Conservation (phyloP, 2,329 filamentous ascomycete genomes). For the Alternaria arbusti region DNA sequence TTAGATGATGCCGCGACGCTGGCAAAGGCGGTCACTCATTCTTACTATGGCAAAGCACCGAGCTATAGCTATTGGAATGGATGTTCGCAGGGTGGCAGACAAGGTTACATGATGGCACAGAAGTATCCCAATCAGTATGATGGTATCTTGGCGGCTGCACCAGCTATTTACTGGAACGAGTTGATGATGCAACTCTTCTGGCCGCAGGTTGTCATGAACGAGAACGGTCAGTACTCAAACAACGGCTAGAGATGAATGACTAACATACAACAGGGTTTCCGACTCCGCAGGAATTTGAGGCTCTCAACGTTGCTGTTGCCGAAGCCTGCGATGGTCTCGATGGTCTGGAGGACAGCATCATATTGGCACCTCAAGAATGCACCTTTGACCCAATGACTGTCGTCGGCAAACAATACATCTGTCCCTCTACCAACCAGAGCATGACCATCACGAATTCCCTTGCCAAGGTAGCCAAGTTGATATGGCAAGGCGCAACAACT, state of each 20-base stretch:
- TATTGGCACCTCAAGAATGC: conserved; percentile 27
- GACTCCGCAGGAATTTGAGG: conserved; percentile 29
- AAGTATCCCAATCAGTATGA: conserved; percentile 35
- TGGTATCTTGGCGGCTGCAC: conserved; percentile 40
- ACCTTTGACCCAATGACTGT: conserved; percentile 23
- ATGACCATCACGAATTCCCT: conserved; percentile 11
- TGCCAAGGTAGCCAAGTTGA: conserved; percentile 16
- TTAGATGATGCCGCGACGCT: conserved; percentile 40
- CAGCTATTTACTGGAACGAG: conserved; percentile 27
- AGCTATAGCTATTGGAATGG: conserved; percentile 43
- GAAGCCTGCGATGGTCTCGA: conserved; percentile 36
- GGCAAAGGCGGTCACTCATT: conserved; percentile 31
- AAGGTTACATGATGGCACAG: conserved; percentile 42
- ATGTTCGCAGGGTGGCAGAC: conserved; percentile 26
- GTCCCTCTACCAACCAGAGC: conserved; percentile 8
- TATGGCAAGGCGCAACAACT: conserved; percentile 19
- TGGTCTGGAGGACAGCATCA: conserved; percentile 40
- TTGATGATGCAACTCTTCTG: conserved; percentile 25
- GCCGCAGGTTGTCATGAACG: conserved; percentile 36
- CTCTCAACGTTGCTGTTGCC: conserved; percentile 18
- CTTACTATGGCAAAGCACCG: conserved; percentile 38
- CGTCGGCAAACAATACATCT: conserved; percentile 18
- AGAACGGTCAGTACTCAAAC: conserved; percentile 12
- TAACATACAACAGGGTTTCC: conserved; percentile 6
- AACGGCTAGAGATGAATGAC: neutral